These are phyloP conservation scores for Parietichytrium sp. DNA, from an alignment of 108 stramenopile species.

Conservation along the genomic window DNA sequence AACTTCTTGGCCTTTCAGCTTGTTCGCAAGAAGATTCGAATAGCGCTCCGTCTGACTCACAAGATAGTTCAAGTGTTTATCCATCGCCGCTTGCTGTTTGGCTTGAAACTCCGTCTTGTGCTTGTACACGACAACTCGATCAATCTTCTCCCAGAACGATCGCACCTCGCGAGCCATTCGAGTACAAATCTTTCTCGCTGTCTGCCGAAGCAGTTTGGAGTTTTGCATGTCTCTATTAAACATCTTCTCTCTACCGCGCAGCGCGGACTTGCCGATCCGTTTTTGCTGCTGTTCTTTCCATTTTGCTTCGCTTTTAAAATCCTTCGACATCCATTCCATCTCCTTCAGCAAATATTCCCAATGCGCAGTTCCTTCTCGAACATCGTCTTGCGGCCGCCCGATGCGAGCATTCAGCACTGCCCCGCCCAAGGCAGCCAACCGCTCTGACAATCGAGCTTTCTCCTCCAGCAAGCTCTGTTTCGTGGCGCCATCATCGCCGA, in stretches of 20 bases:
- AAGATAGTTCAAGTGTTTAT: constrained; percentile 62
- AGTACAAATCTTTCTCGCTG: constrained; percentile 43
- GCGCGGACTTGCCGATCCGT: constrained; percentile 51
- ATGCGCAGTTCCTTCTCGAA: constrained; percentile 41
- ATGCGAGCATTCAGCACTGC: not conserved
- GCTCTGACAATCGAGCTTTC: too few relatives aligned
- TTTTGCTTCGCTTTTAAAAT: constrained; percentile 55
- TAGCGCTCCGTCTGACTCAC: constrained; percentile 67
- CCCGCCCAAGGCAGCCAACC: too few relatives aligned
- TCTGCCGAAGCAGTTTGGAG: constrained; percentile 46
- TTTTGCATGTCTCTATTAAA: constrained; percentile 47
- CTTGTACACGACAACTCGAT: constrained; percentile 61
- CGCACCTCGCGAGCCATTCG: constrained; percentile 55
- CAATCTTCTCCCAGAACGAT: constrained; percentile 60
- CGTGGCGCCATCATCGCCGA: too few relatives aligned
- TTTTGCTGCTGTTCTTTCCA: constrained; percentile 49
- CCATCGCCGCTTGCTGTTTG: constrained; percentile 53
- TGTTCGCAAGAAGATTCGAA: constrained; percentile 41
- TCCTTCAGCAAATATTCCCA: constrained; percentile 64
- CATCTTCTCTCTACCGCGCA: constrained; percentile 24
- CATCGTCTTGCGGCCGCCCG: not conserved
- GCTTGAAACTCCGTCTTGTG: constrained; percentile 59
- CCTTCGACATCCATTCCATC: constrained; percentile 66
- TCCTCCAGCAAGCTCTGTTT: too few relatives aligned
- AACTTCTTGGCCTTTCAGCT: not conserved